These are phyloP conservation scores for Areca catechu DNA, from an alignment of 176 grass and related monocot species.

Conservation along the genomic window DNA sequence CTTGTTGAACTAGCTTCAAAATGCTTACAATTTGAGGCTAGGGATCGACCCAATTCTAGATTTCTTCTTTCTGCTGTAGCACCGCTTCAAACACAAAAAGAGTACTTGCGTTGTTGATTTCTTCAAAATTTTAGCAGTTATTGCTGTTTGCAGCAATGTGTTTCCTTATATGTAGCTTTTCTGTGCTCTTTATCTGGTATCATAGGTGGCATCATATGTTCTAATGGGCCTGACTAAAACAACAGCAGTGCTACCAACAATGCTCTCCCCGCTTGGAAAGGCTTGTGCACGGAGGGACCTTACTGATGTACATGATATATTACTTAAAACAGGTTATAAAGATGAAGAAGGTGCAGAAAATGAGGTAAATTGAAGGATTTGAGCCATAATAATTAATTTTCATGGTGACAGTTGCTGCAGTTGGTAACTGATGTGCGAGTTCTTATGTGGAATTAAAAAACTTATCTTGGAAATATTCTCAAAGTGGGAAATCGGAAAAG, in stretches of 20 bases:
- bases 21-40: slow-evolving; percentile 95
- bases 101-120: slow-evolving; percentile 22
- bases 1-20: slow-evolving; percentile 91
- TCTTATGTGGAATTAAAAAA: no score
- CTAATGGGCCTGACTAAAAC: slow-evolving; percentile 86
- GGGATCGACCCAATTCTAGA: slow-evolving; percentile 91
- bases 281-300: slow-evolving; percentile 76
- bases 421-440: no score
- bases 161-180: no score
- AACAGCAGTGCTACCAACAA: slow-evolving; percentile 62
- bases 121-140: no score
- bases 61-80: slow-evolving; percentile 89
- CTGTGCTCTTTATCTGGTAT: neutral
- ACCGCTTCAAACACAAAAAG: slow-evolving; percentile 97
- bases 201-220: slow-evolving; percentile 69
- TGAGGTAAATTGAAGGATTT: slow-evolving; percentile 40
- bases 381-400: no score
- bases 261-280: slow-evolving; percentile 82
- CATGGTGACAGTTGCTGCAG: no score
- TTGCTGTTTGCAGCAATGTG: no score
- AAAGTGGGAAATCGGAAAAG: no score
- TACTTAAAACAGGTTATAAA: slow-evolving; percentile 90
- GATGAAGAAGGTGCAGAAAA: slow-evolving; percentile 92
- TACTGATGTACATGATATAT: slow-evolving; percentile 80
- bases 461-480: no score